A percentile compares a stretch with the other conserved stretches of the same genome.
Conservation (phyloP, 306 rosid genomes). For the Citrullus colocynthis region DNA sequence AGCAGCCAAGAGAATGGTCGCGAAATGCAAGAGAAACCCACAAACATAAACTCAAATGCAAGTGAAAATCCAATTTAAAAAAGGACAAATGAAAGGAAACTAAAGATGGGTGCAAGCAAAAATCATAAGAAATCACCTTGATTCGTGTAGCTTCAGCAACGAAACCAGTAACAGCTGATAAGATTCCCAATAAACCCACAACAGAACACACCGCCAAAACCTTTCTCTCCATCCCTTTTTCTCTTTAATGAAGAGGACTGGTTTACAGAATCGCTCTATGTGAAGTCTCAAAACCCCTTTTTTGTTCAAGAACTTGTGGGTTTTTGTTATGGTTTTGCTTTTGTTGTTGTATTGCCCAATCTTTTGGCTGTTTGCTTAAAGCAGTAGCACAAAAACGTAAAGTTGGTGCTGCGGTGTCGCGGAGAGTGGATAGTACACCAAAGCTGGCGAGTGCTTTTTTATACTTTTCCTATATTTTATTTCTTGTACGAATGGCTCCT, state of each 20-base stretch:
- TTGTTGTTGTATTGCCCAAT: neutral
- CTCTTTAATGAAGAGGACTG: neutral
- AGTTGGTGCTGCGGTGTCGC: neutral
- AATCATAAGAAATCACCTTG: conserved; percentile 34
- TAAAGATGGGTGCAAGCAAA: neutral
- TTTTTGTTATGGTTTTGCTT: neutral
- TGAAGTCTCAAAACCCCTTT: neutral
- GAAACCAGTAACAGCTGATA: conserved; percentile 66
- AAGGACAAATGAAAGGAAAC: neutral
- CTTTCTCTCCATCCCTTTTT: conserved; percentile 50
- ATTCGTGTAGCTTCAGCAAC: conserved; percentile 74
- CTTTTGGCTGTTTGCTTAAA: conserved; percentile 2
- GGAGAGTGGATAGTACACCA: neutral
- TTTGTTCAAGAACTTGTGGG: neutral
- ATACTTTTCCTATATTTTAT: neutral
- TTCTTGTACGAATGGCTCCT: too few species aligned
- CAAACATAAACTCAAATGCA: neutral
- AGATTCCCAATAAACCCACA: conserved; percentile 54
- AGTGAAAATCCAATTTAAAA: neutral
- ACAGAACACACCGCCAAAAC: conserved; percentile 29
- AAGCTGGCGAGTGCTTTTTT: neutral
- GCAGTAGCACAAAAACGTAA: conserved; percentile 1
- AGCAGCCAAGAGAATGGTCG: neutral
- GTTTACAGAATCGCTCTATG: neutral
- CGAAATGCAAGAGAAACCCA: neutral